Evolutionary conservation across 2,329 filamentous ascomycete species (phyloP), one percentile per base, ranked within the genome.

Genomic region (Neofusicoccum cordaticola): DNA sequence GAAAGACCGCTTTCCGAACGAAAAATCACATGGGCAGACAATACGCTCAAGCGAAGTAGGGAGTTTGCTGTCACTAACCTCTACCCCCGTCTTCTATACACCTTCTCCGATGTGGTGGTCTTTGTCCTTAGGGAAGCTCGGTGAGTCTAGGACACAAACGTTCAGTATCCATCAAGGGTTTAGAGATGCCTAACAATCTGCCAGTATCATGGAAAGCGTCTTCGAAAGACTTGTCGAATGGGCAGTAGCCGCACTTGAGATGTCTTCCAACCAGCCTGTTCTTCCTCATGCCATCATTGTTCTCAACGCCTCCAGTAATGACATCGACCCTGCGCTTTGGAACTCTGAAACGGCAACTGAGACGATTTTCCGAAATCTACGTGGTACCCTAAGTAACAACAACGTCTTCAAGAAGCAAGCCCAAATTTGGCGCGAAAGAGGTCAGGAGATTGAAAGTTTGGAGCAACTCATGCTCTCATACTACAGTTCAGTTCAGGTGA

Each of bases 251-350:
- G 80, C 81, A 1, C 73, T 85, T 6, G 83, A 85, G 66, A 83
- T 79, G 65, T 84, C 83, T 0, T 77, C 82, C 48, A 86, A 86
- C 65, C 84, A 86, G 67, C 84, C 84, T 0, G 78, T 81, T 2
- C 76, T 86, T 2, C 84, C 84, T 2, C 82, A 85, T 68, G 83
- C 81, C 5, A 79, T 86, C 61, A 82, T 86, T 47, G 82, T 81
- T 0, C 73, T 86, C 41, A 85, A 85, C 69, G 79, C 78, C 1
- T 75, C 78, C 0, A 77, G 82, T 8, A 68, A 71, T 47, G 72
- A 73, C 44, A 72, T 80, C 3, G 72, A 79, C 39, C 71, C 73
- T n/a, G 67, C 72, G 7, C 73, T 78, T 51, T 85, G 82, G 82
- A 77, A 83, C 66, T 67, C 76, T 2, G 67, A 78, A 8, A 69